Base-by-base conservation (phyloP, 1,284 basidiomycete genomes). In the Rhodotorula sp. region DNA sequence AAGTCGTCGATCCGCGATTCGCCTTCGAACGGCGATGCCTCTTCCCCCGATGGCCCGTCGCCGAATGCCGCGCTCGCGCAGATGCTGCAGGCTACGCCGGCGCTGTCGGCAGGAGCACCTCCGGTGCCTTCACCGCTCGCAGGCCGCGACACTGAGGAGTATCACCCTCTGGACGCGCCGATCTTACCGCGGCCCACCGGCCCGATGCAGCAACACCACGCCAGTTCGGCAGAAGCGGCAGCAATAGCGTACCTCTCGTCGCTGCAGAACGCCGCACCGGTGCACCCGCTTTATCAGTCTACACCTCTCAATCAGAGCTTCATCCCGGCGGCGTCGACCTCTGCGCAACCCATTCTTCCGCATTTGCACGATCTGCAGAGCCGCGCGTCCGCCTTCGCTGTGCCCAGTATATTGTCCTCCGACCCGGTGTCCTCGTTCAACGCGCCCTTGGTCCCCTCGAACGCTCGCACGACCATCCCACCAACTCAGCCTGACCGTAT, bases 111-210 rank as follows among this genome's bases (percentile, higher is more conserved):
- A 19, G 42, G 41, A 3, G 64, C 57, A 1, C 57, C 64, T 25
- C 64, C 64, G 3, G 49, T n/a, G 34, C 7, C 45, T 16, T 17
- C 45, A 16, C 7, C 14, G 16, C 5, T 45, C 2, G 45, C 25
- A 7, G 7, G 19, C n/a, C n/a, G 3, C 23, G 42, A 21, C 1
- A 7, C 57, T 42, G 14, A 60, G n/a, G 42, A 25, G 44, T 69
- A 69, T 46, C 48, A 50, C 45, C 62, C 62, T n/a, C 64, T 64
- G 52, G 62, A 69, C 52, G 34, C 57, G 49, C 62, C 57, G 4
- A 44, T 68, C 61, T 12, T 50, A 2, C 59, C 27, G 0, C 45
- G 19, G 12, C 48, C 25, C 19, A 16, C 10, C n/a, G n/a, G n/a
- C 10, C 21, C 46, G 1, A 9, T 0, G 58, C 44, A 19, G 45